phyloP scores from a whole-genome alignment of 371 early-diverging fungal species.

The Mortierella sp. region DNA sequence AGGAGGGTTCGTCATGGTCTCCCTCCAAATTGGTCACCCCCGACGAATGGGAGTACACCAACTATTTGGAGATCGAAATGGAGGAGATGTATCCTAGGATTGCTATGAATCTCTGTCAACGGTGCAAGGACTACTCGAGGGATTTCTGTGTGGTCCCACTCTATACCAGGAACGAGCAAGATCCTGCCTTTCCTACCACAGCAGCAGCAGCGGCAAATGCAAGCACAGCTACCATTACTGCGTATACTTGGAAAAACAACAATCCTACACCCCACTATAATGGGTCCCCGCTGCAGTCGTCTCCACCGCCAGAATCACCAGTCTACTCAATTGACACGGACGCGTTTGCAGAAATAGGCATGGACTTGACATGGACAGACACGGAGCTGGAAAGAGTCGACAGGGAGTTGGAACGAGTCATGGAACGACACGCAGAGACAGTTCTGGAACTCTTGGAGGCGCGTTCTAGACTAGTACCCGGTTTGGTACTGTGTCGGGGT shows the following conservation, averaged over 20 bases:
- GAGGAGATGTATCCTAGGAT: neutral
- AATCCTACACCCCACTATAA: too few relatives aligned
- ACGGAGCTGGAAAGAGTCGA: slow-evolving; percentile 8
- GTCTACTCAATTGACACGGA: neutral
- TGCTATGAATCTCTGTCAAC: neutral
- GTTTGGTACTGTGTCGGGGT: neutral
- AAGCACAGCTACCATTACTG: neutral
- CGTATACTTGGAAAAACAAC: too few relatives aligned
- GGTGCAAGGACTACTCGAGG: neutral
- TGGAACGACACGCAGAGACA: neutral
- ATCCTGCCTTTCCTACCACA: neutral
- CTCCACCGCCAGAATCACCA: neutral
- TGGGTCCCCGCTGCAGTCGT: neutral
- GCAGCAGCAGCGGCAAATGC: neutral
- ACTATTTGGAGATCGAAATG: neutral
- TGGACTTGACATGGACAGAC: neutral
- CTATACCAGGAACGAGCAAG: neutral
- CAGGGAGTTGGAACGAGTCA: neutral
- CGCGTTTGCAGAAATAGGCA: neutral
- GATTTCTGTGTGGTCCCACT: neutral
- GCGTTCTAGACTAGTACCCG: neutral
- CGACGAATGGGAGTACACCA: neutral
- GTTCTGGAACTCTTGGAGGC: neutral
- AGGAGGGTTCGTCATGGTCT: neutral
- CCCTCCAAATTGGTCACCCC: too few relatives aligned